Conservation (phyloP, 2,329 filamentous ascomycete genomes). For the Phialophora tarda region DNA sequence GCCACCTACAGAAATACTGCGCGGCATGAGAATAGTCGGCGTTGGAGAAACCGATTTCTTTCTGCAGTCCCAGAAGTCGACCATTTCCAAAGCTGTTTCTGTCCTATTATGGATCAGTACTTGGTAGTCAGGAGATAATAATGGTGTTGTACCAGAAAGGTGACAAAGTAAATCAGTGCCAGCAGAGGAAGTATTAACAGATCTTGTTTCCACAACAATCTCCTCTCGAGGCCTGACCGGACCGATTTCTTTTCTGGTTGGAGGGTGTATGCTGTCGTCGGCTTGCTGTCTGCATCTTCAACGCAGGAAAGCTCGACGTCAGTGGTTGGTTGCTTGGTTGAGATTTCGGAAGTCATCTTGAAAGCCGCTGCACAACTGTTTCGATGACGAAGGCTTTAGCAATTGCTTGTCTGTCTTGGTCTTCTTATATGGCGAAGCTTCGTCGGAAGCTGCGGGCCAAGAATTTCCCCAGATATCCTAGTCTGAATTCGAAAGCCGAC, state of each 20-base stretch:
- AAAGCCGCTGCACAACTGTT: background rate
- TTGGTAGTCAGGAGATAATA: background rate
- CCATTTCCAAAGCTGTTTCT: conserved; percentile 11
- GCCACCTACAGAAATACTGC: conserved; percentile 8
- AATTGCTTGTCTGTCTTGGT: background rate
- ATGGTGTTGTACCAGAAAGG: background rate
- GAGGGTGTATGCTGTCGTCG: conserved; percentile 3
- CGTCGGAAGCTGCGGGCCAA: background rate
- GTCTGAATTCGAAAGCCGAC: background rate
- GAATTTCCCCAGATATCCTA: background rate
- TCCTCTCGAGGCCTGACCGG: conserved; percentile 1
- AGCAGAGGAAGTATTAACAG: conserved; percentile 10
- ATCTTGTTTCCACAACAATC: conserved; percentile 8
- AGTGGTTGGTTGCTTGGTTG: background rate
- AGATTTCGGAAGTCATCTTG: background rate
- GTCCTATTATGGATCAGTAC: conserved; percentile 1
- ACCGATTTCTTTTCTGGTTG: background rate
- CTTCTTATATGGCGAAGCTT: conserved; percentile 8
- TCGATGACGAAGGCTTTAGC: background rate
- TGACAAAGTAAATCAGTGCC: conserved; percentile 10
- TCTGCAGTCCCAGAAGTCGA: conserved; percentile 9
- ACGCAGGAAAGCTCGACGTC: conserved; percentile 6
- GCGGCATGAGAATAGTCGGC: conserved; percentile 1
- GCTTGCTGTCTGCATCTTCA: conserved; percentile 5
- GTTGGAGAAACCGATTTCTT: conserved; percentile 9